A percentile compares a stretch with the other conserved stretches of the same genome.
Evolutionary conservation across 768 basidiomycete genomes (phyloP).

Genomic region (button mushroom (Agaricus bisporus)): DNA sequence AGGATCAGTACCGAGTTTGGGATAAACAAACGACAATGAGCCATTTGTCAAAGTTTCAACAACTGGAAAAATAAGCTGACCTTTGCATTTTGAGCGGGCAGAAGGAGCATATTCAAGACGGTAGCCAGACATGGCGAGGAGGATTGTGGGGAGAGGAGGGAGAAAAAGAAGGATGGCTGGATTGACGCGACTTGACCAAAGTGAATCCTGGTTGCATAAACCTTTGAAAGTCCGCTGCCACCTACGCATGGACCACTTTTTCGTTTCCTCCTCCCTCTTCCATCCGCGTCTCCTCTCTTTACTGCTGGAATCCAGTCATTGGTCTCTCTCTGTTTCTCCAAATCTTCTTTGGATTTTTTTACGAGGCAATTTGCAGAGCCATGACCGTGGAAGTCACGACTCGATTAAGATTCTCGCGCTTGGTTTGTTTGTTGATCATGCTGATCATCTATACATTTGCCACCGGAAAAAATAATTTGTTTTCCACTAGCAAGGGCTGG

Average conservation of each 20-base stretch:
- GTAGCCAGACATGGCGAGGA: slow-evolving; percentile 48
- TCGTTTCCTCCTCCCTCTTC: slow-evolving; percentile 7
- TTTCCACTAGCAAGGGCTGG: background rate
- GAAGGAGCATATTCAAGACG: slow-evolving; percentile 72
- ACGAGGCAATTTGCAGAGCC: background rate
- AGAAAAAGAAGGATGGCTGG: slow-evolving; percentile 20
- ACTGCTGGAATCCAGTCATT: background rate
- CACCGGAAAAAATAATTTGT: no score
- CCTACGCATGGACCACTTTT: slow-evolving; percentile 38
- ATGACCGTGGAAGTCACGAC: background rate
- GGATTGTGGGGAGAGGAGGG: slow-evolving; percentile 16
- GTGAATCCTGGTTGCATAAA: slow-evolving; percentile 23
- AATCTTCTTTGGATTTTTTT: background rate
- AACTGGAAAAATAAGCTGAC: slow-evolving; percentile 31
- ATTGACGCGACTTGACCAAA: slow-evolving; percentile 23
- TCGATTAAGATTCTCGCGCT: background rate
- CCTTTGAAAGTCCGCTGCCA: slow-evolving; percentile 42
- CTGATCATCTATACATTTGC: background rate
- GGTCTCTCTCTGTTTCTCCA: background rate
- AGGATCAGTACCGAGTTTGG: slow-evolving; percentile 6
- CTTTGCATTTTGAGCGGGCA: slow-evolving; percentile 73
- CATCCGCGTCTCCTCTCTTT: background rate
- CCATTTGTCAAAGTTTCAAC: slow-evolving; percentile 17
- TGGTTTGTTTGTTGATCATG: background rate
- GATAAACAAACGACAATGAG: slow-evolving; percentile 19